Evolutionary conservation across 257 asterid species (phyloP), one percentile per base, ranked within the genome.

Genomic region (Parsonsia alboflavescens): DNA sequence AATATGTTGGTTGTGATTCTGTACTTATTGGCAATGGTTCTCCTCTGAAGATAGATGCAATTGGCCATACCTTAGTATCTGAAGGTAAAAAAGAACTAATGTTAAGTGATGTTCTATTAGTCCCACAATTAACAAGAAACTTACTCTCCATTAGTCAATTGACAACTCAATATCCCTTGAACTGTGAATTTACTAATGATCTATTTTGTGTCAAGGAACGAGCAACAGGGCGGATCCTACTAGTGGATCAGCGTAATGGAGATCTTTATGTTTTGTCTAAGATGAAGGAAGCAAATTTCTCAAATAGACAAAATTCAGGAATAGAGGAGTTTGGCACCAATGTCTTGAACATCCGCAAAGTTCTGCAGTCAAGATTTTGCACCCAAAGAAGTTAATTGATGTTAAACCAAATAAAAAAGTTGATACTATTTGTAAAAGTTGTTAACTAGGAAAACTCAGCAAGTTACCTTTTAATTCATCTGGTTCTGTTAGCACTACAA

Each of bases 211-310:
- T 53, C 7, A 9, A 53, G 58, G 58, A 53, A 53, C 22, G 58
- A 53, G 58, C 58, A 53, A 53, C 58, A 53, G 2, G 58, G 7
- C 22, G n/a, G 58, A 53, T 53, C 58, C 58, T 3, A 44, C 48
- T 44, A 4, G 48, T 53, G 16, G 58, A 3, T 53, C 21, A 53
- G 58, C 22, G 22, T 53, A 53, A 53, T 12, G 58, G 58, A 53
- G 58, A 53, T 53, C 58, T 13, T 15, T 53, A 53, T 53, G 58
- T 53, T 53, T 53, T 53, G 7, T 2, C 10, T 53, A 53, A 53
- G 58, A 53, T 53, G 58, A 53, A 53, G 58, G 58, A 53, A 53
- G 58, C 58, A 15, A 53, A 53, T 53, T 53, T 53, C 58, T 53
- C 58, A 9, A 53, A n/a, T 53, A 9, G 58, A 53, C 22, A 53